Conservation (phyloP, 1,284 basidiomycete species). For the Melampsora abietis-canadensis region DNA sequence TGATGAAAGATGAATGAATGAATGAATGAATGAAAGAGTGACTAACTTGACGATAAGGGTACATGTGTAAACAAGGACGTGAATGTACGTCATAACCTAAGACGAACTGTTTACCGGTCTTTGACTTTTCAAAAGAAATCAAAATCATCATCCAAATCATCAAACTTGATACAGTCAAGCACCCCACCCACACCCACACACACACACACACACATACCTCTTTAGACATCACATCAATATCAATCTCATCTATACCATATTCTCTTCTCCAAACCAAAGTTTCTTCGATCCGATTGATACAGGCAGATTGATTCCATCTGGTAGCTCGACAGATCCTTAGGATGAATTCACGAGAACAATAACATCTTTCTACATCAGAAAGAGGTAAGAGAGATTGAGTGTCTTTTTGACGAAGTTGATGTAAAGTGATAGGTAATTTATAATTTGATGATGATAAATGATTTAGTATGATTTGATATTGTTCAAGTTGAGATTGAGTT, state of each 20-base stretch:
- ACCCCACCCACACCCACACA: too few relatives aligned
- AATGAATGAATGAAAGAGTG: too few relatives aligned
- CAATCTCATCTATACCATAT: constrained; percentile 53
- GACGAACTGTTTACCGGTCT: constrained; percentile 55
- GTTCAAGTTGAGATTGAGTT: background rate
- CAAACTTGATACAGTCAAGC: too few relatives aligned
- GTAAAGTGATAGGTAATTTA: background rate
- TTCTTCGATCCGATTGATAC: constrained; percentile 53
- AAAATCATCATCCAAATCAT: constrained; percentile 20
- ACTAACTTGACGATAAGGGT: constrained; percentile 52
- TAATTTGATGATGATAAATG: background rate
- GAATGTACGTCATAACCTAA: constrained; percentile 54
- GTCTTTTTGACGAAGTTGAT: background rate
- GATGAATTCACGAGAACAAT: constrained; percentile 52
- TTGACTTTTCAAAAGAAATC: constrained; percentile 51
- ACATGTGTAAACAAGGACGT: constrained; percentile 55
- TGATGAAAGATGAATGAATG: background rate
- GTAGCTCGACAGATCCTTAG: constrained; percentile 53
- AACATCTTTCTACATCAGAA: constrained; percentile 52
- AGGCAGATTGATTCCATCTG: constrained; percentile 53
- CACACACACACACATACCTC: too few relatives aligned
- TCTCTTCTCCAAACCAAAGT: constrained; percentile 55
- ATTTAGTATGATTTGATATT: constrained; percentile 2
- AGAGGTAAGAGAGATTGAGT: constrained; percentile 45
- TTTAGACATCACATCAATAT: background rate